Conservation (phyloP, 2,329 filamentous ascomycete species). For the Pseudocercospora macadamiae region DNA sequence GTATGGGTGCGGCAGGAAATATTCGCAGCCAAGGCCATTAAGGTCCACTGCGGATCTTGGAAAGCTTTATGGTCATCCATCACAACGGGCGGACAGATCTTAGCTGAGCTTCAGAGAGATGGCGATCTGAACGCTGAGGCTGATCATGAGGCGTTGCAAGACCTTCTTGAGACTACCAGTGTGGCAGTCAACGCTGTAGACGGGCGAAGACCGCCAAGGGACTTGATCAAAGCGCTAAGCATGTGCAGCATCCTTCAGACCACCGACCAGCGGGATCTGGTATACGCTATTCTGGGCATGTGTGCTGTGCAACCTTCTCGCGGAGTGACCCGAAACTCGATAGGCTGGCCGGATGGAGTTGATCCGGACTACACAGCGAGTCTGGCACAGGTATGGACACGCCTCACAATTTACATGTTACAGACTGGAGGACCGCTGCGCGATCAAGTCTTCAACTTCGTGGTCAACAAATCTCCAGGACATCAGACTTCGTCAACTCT, state of each 20-base stretch:
- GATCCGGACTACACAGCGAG: background rate
- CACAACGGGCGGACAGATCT: background rate
- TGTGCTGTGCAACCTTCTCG: background rate
- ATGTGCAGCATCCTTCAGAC: background rate
- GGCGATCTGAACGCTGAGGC: background rate
- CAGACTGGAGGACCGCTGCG: background rate
- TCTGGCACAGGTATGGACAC: background rate
- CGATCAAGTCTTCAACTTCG: background rate
- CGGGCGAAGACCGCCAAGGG: background rate
- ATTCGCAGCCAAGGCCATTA: background rate
- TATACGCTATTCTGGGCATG: background rate
- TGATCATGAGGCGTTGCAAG: background rate
- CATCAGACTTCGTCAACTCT: too few relatives aligned
- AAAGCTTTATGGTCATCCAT: background rate
- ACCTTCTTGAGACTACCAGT: background rate
- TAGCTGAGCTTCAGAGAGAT: background rate
- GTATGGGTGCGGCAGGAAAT: background rate
- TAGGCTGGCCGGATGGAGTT: background rate
- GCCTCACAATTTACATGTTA: background rate
- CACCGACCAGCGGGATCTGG: background rate
- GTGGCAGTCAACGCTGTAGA: background rate
- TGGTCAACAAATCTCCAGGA: background rate
- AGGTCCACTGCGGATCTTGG: background rate
- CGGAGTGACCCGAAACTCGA: background rate
- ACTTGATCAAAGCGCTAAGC: background rate